Evolutionary conservation across 2,329 filamentous ascomycete species (phyloP), one percentile per base, ranked within the genome.

Genomic region (Alternaria solani): DNA sequence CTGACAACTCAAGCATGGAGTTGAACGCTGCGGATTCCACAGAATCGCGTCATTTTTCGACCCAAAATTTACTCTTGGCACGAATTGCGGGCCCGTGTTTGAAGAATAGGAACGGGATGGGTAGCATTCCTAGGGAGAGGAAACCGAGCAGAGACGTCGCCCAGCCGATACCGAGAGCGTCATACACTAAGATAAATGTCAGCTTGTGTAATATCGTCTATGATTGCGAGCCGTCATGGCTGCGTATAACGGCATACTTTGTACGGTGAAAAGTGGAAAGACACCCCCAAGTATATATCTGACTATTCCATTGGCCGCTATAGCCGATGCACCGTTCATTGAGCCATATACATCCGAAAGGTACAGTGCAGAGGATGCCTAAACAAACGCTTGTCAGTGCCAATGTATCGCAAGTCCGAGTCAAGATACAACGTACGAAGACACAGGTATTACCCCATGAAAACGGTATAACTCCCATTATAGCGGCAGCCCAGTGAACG

Each of bases 391-490:
- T 12, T 32, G 30, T 44, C 16, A 44, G 47, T 12, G 6, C 1
- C 18, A 20, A 32, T 5, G 12, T 11, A 41, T 26, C 11, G 14
- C 20, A 7, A 7, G 20, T 5, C n/a, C 25, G 9, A 34, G n/a
- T n/a, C 9, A 7, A 6, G 23, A 14, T 5, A n/a, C 14, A 25
- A 74, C 75, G 81, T 80, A 88, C 81, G 65, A 89, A 89, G 2
- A 89, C 78, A 60, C 82, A 86, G 1, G 89, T 73, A 65, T 88
- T 88, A 1, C 87, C 87, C 81, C 84, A 87, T 0, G 85, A 85
- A 67, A 89, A 89, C 0, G 84, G 79, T 3, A 87, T 77, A 7
- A 86, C 84, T 4, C 85, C 83, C 0, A 84, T 72, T 0, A 83
- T 82, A 23, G 81, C 81, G 2, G 55, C 36, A 0, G 81, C 82